These are phyloP conservation scores for Malassezia dermatis DNA, from an alignment of 1,284 basidiomycete species.

Conservation along the genomic window DNA sequence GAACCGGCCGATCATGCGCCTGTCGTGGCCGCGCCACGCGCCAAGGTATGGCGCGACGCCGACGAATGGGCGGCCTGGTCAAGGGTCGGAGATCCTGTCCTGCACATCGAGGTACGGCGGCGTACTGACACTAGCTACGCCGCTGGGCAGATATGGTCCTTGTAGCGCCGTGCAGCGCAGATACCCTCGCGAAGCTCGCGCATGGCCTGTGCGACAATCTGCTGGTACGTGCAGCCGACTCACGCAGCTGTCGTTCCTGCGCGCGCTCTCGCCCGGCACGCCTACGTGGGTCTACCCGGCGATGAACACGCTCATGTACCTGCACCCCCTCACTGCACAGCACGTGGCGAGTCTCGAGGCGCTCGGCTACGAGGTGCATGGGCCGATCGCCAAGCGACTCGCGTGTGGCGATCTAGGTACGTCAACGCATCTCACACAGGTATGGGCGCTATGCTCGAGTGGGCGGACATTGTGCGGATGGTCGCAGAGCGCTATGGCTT, in stretches of 20 bases:
- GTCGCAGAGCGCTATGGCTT: constrained; percentile 17
- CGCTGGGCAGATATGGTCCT: constrained; percentile 93
- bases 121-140: constrained; percentile 53
- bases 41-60: constrained; percentile 72
- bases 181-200: constrained; percentile 84
- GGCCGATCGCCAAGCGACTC: constrained; percentile 72
- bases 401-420: constrained; percentile 86
- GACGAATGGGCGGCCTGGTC: constrained; percentile 75
- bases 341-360: constrained; percentile 67
- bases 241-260: constrained; percentile 70
- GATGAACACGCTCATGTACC: constrained; percentile 97
- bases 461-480: constrained; percentile 27
- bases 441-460: constrained; percentile 39
- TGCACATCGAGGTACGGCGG: constrained; percentile 66
- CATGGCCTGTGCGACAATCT: constrained; percentile 82
- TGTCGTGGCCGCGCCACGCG: constrained; percentile 21
- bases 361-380: constrained; percentile 67
- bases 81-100: constrained; percentile 75
- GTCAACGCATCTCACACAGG: neutral
- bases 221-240: constrained; percentile 54
- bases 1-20: neutral
- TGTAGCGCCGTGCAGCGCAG: constrained; percentile 86
- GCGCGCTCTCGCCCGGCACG: constrained; percentile 69
- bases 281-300: constrained; percentile 85
- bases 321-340: constrained; percentile 77